These are phyloP conservation scores for Myrmaecium sp. DNA, from an alignment of 2,329 filamentous ascomycete genomes.

Conservation along the genomic window DNA sequence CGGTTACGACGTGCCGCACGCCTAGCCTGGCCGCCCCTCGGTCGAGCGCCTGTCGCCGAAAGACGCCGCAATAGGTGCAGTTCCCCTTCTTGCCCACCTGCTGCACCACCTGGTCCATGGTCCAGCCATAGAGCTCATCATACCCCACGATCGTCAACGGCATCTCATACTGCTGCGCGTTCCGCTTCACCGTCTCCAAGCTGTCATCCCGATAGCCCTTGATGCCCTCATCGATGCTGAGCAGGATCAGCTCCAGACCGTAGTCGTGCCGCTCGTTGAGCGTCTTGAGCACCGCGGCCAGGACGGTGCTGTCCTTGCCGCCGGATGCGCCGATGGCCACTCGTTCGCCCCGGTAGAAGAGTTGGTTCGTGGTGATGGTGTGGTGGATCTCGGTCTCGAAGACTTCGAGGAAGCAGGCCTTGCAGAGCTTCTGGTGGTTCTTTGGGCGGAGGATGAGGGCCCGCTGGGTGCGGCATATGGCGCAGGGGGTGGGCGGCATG, in stretches of 20 bases:
- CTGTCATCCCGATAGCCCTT: slow-evolving; percentile 93
- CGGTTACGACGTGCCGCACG: slow-evolving; percentile 88
- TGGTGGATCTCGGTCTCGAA: slow-evolving; percentile 93
- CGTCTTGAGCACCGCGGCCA: slow-evolving; percentile 87
- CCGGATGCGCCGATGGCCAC: slow-evolving; percentile 93
- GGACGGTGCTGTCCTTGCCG: slow-evolving; percentile 91
- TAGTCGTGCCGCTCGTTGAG: slow-evolving; percentile 83
- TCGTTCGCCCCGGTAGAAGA: slow-evolving; percentile 70
- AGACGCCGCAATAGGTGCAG: slow-evolving; percentile 97
- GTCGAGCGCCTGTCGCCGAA: slow-evolving; percentile 83
- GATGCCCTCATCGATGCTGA: slow-evolving; percentile 95
- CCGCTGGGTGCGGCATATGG: slow-evolving; percentile 55
- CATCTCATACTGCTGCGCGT: slow-evolving; percentile 82
- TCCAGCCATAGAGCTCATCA: slow-evolving; percentile 90
- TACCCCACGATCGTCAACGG: slow-evolving; percentile 85
- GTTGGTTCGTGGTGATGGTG: slow-evolving; percentile 64
- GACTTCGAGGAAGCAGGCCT: slow-evolving; percentile 64
- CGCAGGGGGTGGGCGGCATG: slow-evolving; percentile 68
- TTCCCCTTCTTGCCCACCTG: slow-evolving; percentile 96
- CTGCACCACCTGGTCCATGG: slow-evolving; percentile 96
- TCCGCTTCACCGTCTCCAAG: slow-evolving; percentile 88
- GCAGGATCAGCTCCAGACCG: slow-evolving; percentile 64
- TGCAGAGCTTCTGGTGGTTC: slow-evolving; percentile 87
- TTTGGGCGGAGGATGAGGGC: slow-evolving; percentile 89
- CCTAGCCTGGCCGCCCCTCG: slow-evolving; percentile 73